phyloP scores from a whole-genome alignment of 2,329 filamentous ascomycete species.

The Lithohypha guttulata region DNA sequence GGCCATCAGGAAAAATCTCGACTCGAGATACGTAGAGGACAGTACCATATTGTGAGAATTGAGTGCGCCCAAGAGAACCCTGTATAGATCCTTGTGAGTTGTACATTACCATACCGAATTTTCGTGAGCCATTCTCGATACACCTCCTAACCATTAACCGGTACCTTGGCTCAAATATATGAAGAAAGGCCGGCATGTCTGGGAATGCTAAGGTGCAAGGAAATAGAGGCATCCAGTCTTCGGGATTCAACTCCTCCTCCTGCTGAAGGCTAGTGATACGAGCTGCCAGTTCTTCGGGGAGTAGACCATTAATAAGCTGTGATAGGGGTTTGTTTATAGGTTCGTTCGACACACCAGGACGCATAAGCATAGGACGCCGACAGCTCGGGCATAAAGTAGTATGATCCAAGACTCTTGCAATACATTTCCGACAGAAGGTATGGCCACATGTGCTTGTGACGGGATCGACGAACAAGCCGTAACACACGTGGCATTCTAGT shows the following conservation, averaged over 20 bases:
- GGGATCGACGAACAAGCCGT: slow-evolving; percentile 68
- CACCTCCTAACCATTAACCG: slow-evolving; percentile 77
- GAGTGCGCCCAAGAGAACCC: slow-evolving; percentile 40
- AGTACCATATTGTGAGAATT: slow-evolving; percentile 67
- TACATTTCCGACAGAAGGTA: slow-evolving; percentile 73
- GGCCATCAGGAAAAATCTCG: slow-evolving; percentile 65
- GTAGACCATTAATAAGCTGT: slow-evolving; percentile 56
- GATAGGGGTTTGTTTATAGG: slow-evolving; percentile 53
- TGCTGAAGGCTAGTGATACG: slow-evolving; percentile 49
- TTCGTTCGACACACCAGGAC: slow-evolving; percentile 39
- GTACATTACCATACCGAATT: slow-evolving; percentile 77
- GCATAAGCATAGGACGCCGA: slow-evolving; percentile 51
- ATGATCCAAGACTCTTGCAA: slow-evolving; percentile 66
- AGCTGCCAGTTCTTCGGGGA: slow-evolving; percentile 53
- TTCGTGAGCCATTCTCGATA: slow-evolving; percentile 56
- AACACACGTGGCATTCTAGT: slow-evolving; percentile 83
- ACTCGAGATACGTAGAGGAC: slow-evolving; percentile 64
- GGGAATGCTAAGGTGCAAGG: slow-evolving; percentile 76
- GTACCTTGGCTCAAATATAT: slow-evolving; percentile 89
- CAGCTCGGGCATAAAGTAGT: slow-evolving; percentile 72
- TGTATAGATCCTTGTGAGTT: slow-evolving; percentile 45
- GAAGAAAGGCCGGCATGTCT: slow-evolving; percentile 70
- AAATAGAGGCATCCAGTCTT: slow-evolving; percentile 60
- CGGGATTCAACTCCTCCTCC: slow-evolving; percentile 41
- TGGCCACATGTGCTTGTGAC: slow-evolving; percentile 79